These are phyloP conservation scores for Aspergillus novoparasiticus DNA, from an alignment of 2,329 filamentous ascomycete genomes.

Conservation along the genomic window DNA sequence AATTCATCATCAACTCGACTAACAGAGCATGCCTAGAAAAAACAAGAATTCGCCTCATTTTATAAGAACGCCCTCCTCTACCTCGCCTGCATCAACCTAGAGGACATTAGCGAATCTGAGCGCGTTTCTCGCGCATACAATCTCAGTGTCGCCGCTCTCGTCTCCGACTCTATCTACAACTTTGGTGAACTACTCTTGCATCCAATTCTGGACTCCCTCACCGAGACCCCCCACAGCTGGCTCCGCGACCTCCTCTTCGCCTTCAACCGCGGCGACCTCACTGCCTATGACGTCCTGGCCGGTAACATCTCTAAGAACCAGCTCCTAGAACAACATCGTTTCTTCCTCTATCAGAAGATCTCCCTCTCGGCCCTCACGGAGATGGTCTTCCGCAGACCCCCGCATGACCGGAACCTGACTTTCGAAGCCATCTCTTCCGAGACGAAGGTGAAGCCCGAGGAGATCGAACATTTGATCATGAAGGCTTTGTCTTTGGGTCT, in stretches of 20 bases:
- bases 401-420: slow-evolving; percentile 92
- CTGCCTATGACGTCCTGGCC: slow-evolving; percentile 79
- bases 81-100: slow-evolving; percentile 89
- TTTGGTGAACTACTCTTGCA: slow-evolving; percentile 98
- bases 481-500: slow-evolving; percentile 95
- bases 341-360: slow-evolving; percentile 94
- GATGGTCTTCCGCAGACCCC: slow-evolving; percentile 91
- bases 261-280: slow-evolving; percentile 93
- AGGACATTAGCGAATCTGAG: slow-evolving; percentile 72
- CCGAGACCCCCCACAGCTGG: slow-evolving; percentile 77
- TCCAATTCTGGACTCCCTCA: slow-evolving; percentile 86
- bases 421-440: slow-evolving; percentile 86
- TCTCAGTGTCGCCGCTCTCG: slow-evolving; percentile 85
- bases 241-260: slow-evolving; percentile 94
- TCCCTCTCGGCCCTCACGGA: slow-evolving; percentile 95
- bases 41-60: slow-evolving; percentile 92
- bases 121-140: slow-evolving; percentile 85
- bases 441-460: slow-evolving; percentile 85
- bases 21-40: slow-evolving; percentile 52
- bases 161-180: slow-evolving; percentile 97
- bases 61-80: slow-evolving; percentile 98
- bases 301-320: slow-evolving; percentile 79
- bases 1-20: slow-evolving; percentile 1
- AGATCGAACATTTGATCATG: slow-evolving; percentile 99
- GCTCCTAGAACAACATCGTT: slow-evolving; percentile 75